phyloP scores from a whole-genome alignment of 257 asterid genomes.

The Gentiana macrophylla region DNA sequence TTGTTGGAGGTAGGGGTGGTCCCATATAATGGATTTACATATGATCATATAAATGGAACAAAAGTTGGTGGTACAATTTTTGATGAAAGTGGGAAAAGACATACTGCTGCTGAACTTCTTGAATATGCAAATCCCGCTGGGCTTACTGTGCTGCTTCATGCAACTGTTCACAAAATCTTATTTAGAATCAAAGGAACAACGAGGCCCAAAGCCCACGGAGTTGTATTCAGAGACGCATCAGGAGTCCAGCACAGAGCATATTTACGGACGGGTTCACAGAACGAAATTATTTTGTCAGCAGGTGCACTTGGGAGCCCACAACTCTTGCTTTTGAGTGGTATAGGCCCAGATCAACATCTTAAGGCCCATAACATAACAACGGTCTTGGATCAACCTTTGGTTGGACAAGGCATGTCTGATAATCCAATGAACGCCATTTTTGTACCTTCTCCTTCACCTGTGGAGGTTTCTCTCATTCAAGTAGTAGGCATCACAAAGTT shows the following conservation, averaged over 20 bases:
- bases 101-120: conserved; percentile 78
- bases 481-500: conserved; percentile 74
- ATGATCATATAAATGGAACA: conserved; percentile 60
- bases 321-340: conserved; percentile 64
- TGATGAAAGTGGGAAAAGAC: conserved; percentile 41
- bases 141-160: conserved; percentile 45
- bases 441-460: conserved; percentile 69
- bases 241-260: conserved; percentile 61
- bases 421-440: conserved; percentile 91
- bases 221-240: conserved; percentile 48
- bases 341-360: conserved; percentile 58
- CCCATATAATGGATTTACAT: conserved; percentile 65
- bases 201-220: conserved; percentile 60
- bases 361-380: conserved; percentile 41
- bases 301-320: conserved; percentile 99
- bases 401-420: conserved; percentile 88
- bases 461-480: conserved; percentile 78
- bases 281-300: conserved; percentile 62
- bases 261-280: conserved; percentile 34
- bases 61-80: conserved; percentile 76
- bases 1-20: conserved; percentile 44
- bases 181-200: conserved; percentile 26
- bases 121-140: conserved; percentile 55
- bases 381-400: conserved; percentile 57
- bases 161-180: conserved; percentile 52